Base-by-base conservation (phyloP, 768 basidiomycete species). In the Ramaria rubella region DNA sequence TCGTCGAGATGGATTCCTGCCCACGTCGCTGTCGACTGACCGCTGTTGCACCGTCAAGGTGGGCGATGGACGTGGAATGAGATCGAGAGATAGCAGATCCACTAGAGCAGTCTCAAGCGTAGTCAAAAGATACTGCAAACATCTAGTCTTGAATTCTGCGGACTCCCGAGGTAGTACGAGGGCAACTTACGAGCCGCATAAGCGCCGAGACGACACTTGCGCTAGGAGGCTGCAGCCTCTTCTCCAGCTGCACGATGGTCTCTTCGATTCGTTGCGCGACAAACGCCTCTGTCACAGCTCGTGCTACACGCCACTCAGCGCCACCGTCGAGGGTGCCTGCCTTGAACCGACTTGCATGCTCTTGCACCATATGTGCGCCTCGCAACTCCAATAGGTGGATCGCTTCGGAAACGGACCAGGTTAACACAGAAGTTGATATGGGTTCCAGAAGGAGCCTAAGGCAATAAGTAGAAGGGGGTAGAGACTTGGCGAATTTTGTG, bases 261-360 rank as follows among this genome's bases (percentile, higher is more conserved):
- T 73, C 72, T 12, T 73, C 75, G 1, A 87, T 78, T 61, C 77
- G 76, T 3, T 64, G 69, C 1, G 80, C 86, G 5, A 89, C 73
- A 58, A 85, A 88, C 0, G 86, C 84, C 55, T 90, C 87, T 0
- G 81, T 80, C 3, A 86, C 75, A 0, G 82, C 87, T 58, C 75
- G 79, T 1, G 84, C 75, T 0, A 86, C 77, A 12, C 83, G 75
- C 38, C 80, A 80, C 53, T 79, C 76, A 4, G 75, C 75, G 52
- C 75, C 79, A 0, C 84, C 77, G 64, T 89, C 86, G 0, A 70
- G 62, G n/a, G 73, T 71, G 5, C 54, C 48, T 4, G 62, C 59
- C 26, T 71, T 70, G 49, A 69, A 68, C 1, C 63, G 53, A 6
- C 59, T 48, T 0, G 73, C 77, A 29, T 72, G 65, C n/a, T 67